phyloP scores from a whole-genome alignment of 139 green algal genomes.

The Chlamydomonas eustigma region DNA sequence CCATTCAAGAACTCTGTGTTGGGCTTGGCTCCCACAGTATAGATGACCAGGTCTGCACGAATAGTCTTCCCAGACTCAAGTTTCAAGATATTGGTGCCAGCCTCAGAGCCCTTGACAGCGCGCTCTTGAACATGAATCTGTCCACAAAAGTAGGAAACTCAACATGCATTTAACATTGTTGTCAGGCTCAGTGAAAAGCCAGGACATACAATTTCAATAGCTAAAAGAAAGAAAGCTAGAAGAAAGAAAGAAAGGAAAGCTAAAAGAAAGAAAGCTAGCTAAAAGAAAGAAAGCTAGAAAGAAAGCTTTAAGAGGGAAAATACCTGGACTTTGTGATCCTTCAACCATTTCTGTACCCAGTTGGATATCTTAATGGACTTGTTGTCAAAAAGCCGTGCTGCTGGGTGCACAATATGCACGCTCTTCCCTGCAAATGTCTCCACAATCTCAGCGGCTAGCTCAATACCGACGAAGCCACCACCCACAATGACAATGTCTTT shows the following conservation, averaged over 20 bases:
- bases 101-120: not conserved
- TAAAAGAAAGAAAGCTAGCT: no score
- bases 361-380: not conserved
- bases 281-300: no score
- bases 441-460: slow-evolving; percentile 21
- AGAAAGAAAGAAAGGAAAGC: no score
- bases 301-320: no score
- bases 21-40: not conserved
- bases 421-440: slow-evolving; percentile 14
- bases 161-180: no score
- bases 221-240: no score
- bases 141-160: no score
- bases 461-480: slow-evolving; percentile 8
- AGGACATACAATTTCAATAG: no score
- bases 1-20: slow-evolving; percentile 6
- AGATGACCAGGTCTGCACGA: not conserved
- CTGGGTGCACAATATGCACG: not conserved
- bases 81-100: not conserved
- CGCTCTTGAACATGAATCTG: no score
- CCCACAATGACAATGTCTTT: slow-evolving; percentile 20
- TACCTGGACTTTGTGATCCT: slow-evolving; percentile 2
- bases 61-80: not conserved
- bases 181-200: no score
- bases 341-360: slow-evolving; percentile 1
- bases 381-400: not conserved